Evolutionary conservation across 225 moss, liverwort and hornwort genomes (phyloP), one percentile per base, ranked within the genome.

Genomic region (Straminergon stramineum): DNA sequence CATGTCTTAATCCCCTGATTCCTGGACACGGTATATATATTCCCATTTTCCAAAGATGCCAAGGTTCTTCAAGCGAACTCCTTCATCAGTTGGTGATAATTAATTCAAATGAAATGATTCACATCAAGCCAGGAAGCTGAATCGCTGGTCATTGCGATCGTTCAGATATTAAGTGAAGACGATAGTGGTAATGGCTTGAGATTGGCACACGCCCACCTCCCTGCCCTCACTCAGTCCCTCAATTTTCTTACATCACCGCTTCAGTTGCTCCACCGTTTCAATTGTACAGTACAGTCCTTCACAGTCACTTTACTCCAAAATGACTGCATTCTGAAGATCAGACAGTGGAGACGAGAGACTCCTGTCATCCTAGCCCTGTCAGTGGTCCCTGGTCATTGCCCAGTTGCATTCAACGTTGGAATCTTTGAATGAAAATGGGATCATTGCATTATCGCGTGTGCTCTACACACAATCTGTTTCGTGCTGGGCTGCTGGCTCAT

Each of bases 31-130:
- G 92, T 9, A 86, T 71, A 79, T 70, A 86, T 71, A 79, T 70
- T 85, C 61, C 37, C 69, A 31, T 7, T 69, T 58, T 17, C 43
- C 35, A 21, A 48, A 77, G 78, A 48, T 67, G 58, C 52, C 39
- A 39, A 62, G 80, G 20, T 61, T 61, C 70, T 28, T 82, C 57
- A 24, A 34, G 16, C 56, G 20, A 34, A 7, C 76, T 60, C 32
- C 45, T 48, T 82, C 82, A 63, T 82, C 82, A 35, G 34, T 76
- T 90, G 92, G 85, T 92, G 79, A 74, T 92, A 86, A 76, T 20
- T 92, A 86, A 76, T 20, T 55, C 5, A 58, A 56, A 35, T 2
- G 0, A 11, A 32, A 37, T 2, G 67, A 63, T 82, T 69, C 75
- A 67, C 76, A 56, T 34, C 78, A 23, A 53, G 7, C 48, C 48